A percentile compares a stretch with the other conserved stretches of the same genome.
Evolutionary conservation across 208 protist genomes (phyloP).

Genomic region (Perkinsela sp.): DNA sequence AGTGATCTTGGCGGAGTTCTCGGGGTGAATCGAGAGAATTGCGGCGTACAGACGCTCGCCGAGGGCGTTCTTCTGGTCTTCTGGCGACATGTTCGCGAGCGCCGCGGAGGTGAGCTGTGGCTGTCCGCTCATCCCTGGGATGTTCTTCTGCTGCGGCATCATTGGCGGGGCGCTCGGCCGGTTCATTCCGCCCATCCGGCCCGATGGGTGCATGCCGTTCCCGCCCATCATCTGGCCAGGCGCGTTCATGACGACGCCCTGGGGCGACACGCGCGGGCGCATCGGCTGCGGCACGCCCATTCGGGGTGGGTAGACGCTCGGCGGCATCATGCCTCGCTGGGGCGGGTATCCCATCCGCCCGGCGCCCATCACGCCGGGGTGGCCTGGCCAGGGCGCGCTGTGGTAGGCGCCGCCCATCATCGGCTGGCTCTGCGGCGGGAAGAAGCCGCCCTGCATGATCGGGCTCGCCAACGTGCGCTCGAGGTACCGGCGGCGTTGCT

Average conservation of each 20-base stretch:
- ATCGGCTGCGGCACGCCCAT: conserved; percentile 1
- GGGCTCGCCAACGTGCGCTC: conserved; percentile 13
- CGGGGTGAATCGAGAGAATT: conserved; percentile 12
- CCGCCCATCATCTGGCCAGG: background rate
- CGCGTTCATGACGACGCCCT: conserved; percentile 8
- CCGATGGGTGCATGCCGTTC: background rate
- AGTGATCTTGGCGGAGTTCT: conserved; percentile 29
- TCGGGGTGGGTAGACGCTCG: conserved; percentile 1
- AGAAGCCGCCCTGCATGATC: background rate
- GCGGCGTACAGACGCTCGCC: conserved; percentile 31
- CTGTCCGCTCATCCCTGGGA: conserved; percentile 22
- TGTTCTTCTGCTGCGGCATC: conserved; percentile 7
- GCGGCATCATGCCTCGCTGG: conserved; percentile 2
- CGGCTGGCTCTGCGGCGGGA: background rate
- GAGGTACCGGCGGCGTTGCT: conserved; percentile 75
- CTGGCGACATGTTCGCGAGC: conserved; percentile 34
- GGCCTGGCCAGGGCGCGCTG: conserved; percentile 6
- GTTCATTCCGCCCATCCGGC: conserved; percentile 8
- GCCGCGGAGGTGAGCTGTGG: conserved; percentile 25
- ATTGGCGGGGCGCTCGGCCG: conserved; percentile 9
- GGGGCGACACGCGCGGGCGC: conserved; percentile 2
- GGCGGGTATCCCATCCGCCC: conserved; percentile 1
- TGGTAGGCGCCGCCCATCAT: conserved; percentile 7
- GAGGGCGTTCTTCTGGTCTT: conserved; percentile 58
- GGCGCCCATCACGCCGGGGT: background rate